A percentile compares a stretch with the other conserved stretches of the same genome.
phyloP scores from a whole-genome alignment of 2,329 filamentous ascomycete species.

The Ophiostoma himal-ulmi region DNA sequence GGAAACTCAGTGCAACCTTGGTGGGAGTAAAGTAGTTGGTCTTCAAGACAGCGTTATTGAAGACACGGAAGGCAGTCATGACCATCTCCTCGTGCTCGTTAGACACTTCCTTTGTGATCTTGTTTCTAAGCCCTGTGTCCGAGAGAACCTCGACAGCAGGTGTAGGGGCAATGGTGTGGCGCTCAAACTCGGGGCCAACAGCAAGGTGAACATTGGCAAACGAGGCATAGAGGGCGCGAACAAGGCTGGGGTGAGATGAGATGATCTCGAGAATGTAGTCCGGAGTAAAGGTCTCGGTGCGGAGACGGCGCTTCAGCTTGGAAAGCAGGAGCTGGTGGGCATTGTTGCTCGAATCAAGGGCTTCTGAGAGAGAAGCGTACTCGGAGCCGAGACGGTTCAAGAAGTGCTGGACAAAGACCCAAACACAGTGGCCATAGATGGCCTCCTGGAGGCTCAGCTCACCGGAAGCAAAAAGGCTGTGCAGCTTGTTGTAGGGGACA shows the following conservation, averaged over 20 bases:
- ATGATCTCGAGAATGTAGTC: conserved; percentile 99
- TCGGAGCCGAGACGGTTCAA: conserved; percentile 89
- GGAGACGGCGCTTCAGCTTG: conserved; percentile 90
- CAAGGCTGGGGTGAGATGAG: conserved; percentile 76
- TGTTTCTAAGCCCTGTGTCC: conserved; percentile 65
- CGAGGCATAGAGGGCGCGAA: conserved; percentile 81
- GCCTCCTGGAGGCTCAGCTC: conserved; percentile 90
- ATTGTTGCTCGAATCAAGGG: conserved; percentile 75
- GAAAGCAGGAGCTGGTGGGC: conserved; percentile 79
- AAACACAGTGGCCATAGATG: conserved; percentile 93
- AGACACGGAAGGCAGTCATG: conserved; percentile 91
- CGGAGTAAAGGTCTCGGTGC: conserved; percentile 94
- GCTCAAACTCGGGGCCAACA: conserved; percentile 47
- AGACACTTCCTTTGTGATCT: conserved; percentile 70
- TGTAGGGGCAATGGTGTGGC: conserved; percentile 48
- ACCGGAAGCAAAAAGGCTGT: conserved; percentile 78
- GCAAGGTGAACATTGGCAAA: conserved; percentile 81
- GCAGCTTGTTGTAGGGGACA: conserved; percentile 94
- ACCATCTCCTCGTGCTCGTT: conserved; percentile 98
- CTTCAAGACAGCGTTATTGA: conserved; percentile 90
- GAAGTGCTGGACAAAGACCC: conserved; percentile 98
- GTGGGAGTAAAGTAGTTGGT: conserved; percentile 97
- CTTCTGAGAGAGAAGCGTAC: conserved; percentile 77
- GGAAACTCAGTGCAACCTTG: conserved; percentile 96
- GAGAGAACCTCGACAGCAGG: conserved; percentile 64